Base-by-base conservation (phyloP, 139 green algal species). In the Nannochloris sp. region DNA sequence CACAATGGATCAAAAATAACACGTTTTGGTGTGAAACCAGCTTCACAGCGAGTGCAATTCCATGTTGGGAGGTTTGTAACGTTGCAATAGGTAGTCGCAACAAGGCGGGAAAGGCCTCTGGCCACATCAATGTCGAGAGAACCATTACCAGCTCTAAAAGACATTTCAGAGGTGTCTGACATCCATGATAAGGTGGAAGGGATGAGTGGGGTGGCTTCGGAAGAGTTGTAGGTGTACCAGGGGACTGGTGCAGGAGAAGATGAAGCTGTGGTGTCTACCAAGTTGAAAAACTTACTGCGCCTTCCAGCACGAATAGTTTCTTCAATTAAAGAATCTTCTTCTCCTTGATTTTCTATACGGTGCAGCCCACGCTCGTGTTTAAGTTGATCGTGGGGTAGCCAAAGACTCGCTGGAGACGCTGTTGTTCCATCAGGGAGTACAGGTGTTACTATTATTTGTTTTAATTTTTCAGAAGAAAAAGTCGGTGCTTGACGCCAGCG, bases 41-140 rank as follows among this genome's bases (percentile, higher is more conserved):
- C 48, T 35, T 31, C 36, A 60, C 79, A 91, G 55, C 87, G 78
- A 15, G 47, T 82, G 81, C 89, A 95, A 57, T 84, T 90, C 88
- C 88, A 95, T 0, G 36, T 58, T 2, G 34, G 27, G 0, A 95
- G 66, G 31, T 78, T 70, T 23, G 69, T 54, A 1, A 39, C 5
- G 29, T 81, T 61, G 81, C 86, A 92, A 70, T 95, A 95, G 5
- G 81, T 63, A 13, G 86, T 74, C 29, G 74, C 81, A 0, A 78
- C 78, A 27, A 87, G 57, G 9, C 33, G 36, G 13, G 79, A 85
- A 34, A 87, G 61, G 8, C 35, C 3, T 35, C 71, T 63, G 0
- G 83, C 77, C 29, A 82, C 70, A 2, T 69, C 45, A 1, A 83
- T 46, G 62, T 88, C 58, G 2, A 90, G 64, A 7, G 55, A 64